These are phyloP conservation scores for Cryptococcus maquisensis DNA, from an alignment of 1,284 basidiomycete genomes.

Conservation along the genomic window DNA sequence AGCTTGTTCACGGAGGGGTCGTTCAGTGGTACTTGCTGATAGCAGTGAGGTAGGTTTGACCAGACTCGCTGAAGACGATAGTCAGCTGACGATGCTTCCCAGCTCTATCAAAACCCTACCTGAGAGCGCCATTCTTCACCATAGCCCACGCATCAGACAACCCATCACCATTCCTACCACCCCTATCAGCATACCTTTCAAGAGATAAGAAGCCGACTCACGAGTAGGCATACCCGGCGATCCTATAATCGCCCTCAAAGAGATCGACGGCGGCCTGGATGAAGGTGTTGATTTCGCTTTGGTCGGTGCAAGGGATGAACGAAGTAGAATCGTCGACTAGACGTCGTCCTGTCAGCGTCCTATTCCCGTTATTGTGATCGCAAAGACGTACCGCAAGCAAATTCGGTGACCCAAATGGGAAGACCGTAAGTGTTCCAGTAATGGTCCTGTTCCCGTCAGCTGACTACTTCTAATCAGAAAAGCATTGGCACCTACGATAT, in stretches of 20 bases:
- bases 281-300: conserved; percentile 39
- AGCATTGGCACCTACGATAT: conserved; percentile 18
- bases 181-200: not conserved
- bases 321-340: conserved; percentile 38
- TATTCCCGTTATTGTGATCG: no score
- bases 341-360: no score
- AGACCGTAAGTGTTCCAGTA: conserved; percentile 46
- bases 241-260: conserved; percentile 39
- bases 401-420: conserved; percentile 47
- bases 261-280: conserved; percentile 46
- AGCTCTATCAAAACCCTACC: conserved; percentile 20
- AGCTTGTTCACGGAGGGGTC: not conserved
- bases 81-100: conserved; percentile 1
- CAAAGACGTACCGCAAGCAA: conserved; percentile 25
- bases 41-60: conserved; percentile 44
- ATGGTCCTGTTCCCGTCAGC: conserved; percentile 23
- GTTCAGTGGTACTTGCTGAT: conserved; percentile 39
- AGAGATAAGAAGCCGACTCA: no score
- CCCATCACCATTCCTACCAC: conserved; percentile 19
- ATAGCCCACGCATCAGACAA: conserved; percentile 39
- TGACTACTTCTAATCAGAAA: not conserved
- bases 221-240: conserved; percentile 42
- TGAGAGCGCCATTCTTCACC: conserved; percentile 28
- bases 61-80: conserved; percentile 25
- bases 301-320: conserved; percentile 43